phyloP scores from a whole-genome alignment of 2,329 filamentous ascomycete species.

The Cryphonectria nitschkei region DNA sequence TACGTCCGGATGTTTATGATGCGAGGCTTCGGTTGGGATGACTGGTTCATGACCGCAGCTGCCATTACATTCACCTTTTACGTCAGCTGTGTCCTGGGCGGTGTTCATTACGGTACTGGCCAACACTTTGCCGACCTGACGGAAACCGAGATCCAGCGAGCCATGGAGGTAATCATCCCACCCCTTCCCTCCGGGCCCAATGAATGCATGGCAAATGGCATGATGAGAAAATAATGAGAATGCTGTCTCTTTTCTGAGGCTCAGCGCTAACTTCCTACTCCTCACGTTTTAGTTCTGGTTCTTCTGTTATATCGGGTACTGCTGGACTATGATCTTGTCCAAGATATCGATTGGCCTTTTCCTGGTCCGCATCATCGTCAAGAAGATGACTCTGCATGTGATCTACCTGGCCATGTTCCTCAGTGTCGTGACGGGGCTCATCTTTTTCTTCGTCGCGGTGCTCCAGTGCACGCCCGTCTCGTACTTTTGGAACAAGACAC shows the following conservation, averaged over 20 bases:
- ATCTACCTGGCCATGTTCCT: conserved; percentile 41
- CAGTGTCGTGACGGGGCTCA: conserved; percentile 42
- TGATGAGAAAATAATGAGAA: background rate
- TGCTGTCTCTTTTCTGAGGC: background rate
- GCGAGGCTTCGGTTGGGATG: conserved; percentile 45
- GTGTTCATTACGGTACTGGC: conserved; percentile 47
- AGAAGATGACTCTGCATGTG: conserved; percentile 39
- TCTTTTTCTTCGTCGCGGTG: conserved; percentile 47
- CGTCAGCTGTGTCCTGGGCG: conserved; percentile 39
- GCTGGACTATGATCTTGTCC: conserved; percentile 35
- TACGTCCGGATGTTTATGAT: conserved; percentile 42
- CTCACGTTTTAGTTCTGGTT: conserved; percentile 30
- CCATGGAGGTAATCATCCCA: conserved; percentile 39
- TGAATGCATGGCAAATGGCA: no score
- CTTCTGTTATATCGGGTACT: conserved; percentile 32
- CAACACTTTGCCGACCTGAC: conserved; percentile 41
- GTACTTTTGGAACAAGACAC: conserved; percentile 45
- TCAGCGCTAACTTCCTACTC: background rate
- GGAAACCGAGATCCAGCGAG: conserved; percentile 34
- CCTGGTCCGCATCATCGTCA: conserved; percentile 45
- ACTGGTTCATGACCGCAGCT: conserved; percentile 44
- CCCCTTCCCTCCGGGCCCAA: background rate
- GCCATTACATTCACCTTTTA: conserved; percentile 42
- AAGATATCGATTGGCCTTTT: conserved; percentile 50
- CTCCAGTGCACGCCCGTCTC: conserved; percentile 46